Evolutionary conservation across 1,139 yeast genomes (phyloP), one percentile per base, ranked within the genome.

Genomic region (Spathaspora sp.): DNA sequence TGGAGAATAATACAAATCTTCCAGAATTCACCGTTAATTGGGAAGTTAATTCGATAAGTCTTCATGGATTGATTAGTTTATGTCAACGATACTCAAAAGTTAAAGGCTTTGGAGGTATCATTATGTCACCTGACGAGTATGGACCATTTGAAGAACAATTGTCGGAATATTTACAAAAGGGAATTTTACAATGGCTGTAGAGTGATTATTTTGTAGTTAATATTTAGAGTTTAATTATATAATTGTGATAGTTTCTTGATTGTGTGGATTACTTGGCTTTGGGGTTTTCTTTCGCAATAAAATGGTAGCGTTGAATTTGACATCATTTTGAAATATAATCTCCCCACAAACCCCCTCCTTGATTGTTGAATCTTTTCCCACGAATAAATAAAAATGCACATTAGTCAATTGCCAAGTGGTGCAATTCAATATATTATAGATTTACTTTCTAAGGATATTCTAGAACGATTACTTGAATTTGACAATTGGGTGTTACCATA

Each of bases 401-500:
- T 41, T n/a, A 13, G 18, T 23, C 17, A 41, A 24, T 34, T 41
- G 11, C 43, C 43, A 13, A 10, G n/a, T 3, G 43, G 25, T 10
- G 25, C 36, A 5, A 34, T 41, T 24, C 43, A 33, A 18, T 38
- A 23, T 24, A 23, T 41, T 9, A 25, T 41, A 10, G 43, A 41
- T 16, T 41, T 41, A 37, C 18, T 41, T 8, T 39, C 43, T 3
- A 26, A 39, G 23, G 43, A 41, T 20, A 27, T 18, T 3, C 26
- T 37, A 18, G 25, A 33, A 24, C 33, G 36, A 24, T 41, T 41
- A 27, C 25, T 41, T 33, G 43, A 41, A 24, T 27, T 41, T 20
- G 16, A 33, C 33, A 41, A 33, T 41, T 41, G 43, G 43, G 43
- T 41, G 5, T 18, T 33, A 4, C 36, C 43, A 8, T 41, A 41